These are phyloP conservation scores for Colletotrichum tropicicola DNA, from an alignment of 2,329 filamentous ascomycete genomes.

Conservation along the genomic window DNA sequence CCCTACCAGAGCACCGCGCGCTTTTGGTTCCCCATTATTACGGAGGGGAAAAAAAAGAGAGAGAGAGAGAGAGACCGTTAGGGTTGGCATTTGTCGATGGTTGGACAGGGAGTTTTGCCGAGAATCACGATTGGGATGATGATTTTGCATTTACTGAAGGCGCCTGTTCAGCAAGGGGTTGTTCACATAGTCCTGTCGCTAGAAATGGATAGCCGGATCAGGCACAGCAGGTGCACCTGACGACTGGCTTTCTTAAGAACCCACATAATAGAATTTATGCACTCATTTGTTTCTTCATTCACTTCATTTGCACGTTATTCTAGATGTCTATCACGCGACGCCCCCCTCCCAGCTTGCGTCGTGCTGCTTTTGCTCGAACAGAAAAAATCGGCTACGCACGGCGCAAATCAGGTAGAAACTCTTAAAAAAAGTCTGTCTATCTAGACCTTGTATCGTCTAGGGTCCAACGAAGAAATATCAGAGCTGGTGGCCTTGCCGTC, in stretches of 20 bases:
- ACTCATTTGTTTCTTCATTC: neutral
- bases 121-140: too few relatives aligned
- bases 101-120: neutral
- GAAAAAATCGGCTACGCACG: neutral
- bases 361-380: neutral
- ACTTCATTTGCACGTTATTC: neutral
- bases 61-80: neutral
- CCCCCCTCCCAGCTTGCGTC: neutral
- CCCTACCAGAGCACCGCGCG: neutral
- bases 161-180: neutral
- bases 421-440: rapidly evolving
- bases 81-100: neutral
- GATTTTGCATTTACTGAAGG: neutral
- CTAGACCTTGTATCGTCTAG: conserved; percentile 67
- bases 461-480: conserved; percentile 72
- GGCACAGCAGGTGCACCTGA: neutral
- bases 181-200: too few relatives aligned
- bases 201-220: neutral
- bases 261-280: conserved; percentile 1
- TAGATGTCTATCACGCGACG: neutral
- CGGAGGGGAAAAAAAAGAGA: neutral
- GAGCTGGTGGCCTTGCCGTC: conserved; percentile 77
- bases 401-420: neutral
- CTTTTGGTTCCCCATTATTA: neutral
- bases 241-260: neutral